Base-by-base conservation (phyloP, 2,329 filamentous ascomycete species). In the Cryphonectria nitschkei region DNA sequence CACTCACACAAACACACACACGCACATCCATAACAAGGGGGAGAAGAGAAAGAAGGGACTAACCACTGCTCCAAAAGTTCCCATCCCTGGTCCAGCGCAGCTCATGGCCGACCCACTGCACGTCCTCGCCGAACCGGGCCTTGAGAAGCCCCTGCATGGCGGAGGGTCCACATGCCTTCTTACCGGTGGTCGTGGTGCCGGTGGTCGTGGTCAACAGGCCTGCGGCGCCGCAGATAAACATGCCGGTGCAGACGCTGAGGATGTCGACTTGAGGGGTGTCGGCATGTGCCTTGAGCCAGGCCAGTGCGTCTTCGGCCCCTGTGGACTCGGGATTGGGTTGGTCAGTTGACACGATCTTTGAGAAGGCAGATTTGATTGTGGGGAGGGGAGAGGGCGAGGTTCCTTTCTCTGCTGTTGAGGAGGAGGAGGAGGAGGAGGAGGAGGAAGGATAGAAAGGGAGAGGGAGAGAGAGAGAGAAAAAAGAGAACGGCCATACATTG, bases 1-100 rank as follows among this genome's bases (percentile, higher is more conserved):
- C 26, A 26, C 26, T 26, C 26, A 26, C 26, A 26, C 26, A 26
- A 26, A 26, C 26, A 26, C 26, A 26, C 26, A 26, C 26, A 26
- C 26, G 26, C 26, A 26, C 37, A 9, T 39, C 9, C 37, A 9
- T 39, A 52, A n/a, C 26, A 29, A 58, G 19, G 41, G 34, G 29
- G 37, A 63, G 11, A 62, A 29, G 16, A 37, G 22, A n/a, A 16
- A 68, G 34, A 61, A 50, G 43, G 32, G 34, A 81, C 83, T 69
- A 76, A 86, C 86, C 86, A 74, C 85, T 84, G 37, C 82, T 84
- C 86, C 87, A 88, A 56, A 88, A 76, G 74, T 85, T 87, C 13
- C 85, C 85, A 72, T 88, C 86, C 69, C 82, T 80, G 52, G 82
- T 78, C 86, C 86, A 88, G 54, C 86, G 78, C 66, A 84, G 76